A percentile compares a stretch with the other conserved stretches of the same genome.
Conservation (phyloP, 108 stramenopile genomes). For the Aureococcus anophagefferens region DNA sequence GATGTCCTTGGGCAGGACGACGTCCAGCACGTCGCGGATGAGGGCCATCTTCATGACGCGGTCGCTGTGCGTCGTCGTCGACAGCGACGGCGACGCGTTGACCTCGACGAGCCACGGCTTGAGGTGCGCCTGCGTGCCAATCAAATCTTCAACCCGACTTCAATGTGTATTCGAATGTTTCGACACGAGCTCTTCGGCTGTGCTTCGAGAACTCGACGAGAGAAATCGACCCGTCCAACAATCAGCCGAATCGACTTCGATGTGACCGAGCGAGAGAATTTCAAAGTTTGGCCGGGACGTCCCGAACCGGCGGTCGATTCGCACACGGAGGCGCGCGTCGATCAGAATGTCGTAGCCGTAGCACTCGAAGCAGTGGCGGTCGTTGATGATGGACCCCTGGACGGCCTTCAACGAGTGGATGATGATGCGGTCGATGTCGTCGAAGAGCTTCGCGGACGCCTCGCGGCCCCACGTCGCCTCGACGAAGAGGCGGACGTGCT, state of each 20-base stretch:
- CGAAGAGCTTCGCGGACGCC: constrained; percentile 35
- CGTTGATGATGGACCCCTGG: constrained; percentile 54
- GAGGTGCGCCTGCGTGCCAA: too few species aligned
- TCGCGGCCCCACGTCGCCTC: constrained; percentile 36
- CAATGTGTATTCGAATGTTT: too few species aligned
- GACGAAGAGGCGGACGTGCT: constrained; percentile 35
- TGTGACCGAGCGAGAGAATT: too few species aligned
- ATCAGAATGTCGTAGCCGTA: constrained; percentile 76
- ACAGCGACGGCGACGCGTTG: constrained; percentile 65
- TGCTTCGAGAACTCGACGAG: too few species aligned
- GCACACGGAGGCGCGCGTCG: too few species aligned
- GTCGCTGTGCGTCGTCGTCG: constrained; percentile 39
- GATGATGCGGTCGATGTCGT: constrained; percentile 46
- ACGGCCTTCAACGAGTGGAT: constrained; percentile 55
- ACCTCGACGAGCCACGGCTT: constrained; percentile 81
- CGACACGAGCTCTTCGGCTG: too few species aligned
- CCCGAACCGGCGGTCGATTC: too few species aligned
- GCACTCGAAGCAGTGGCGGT: constrained; percentile 69
- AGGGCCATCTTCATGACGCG: constrained; percentile 39
- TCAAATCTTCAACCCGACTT: too few species aligned
- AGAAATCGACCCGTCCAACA: too few species aligned
- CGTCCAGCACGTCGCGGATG: constrained; percentile 22
- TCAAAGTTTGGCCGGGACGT: too few species aligned
- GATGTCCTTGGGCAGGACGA: constrained; percentile 11
- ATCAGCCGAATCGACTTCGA: too few species aligned